Evolutionary conservation across 352 stramenopile genomes (phyloP), one percentile per base, ranked within the genome.

Genomic region (Phytophthora sp.): DNA sequence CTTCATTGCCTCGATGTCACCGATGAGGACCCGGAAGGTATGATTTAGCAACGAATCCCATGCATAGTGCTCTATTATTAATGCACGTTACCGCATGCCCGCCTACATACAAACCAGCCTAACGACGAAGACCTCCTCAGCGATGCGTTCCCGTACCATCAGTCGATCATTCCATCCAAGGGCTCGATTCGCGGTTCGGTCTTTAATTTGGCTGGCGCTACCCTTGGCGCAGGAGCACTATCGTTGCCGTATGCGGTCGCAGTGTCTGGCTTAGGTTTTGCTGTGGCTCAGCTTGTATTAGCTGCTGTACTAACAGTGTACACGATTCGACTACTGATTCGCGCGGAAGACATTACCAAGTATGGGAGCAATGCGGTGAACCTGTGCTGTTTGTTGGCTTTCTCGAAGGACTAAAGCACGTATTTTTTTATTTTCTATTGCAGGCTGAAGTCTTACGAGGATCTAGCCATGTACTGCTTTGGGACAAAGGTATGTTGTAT

Each of bases 391-490:
- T 39, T 16, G 30, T 21, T 23, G 33, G 9, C 2, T 39, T 2
- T 18, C 12, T 26, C 18, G 7, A 41, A 46, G 15, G n/a, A 42
- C 39, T 65, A 26, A 53, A 38, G 12, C 27, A 16, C 15, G 39
- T 42, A 30, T 29, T 57, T 6, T 30, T 29, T 38, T 36, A 66
- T 49, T 29, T 21, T 47, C 21, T 56, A n/a, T 55, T 44, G 21
- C 42, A 94, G 86, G 31, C 70, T 95, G 49, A 91, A 95, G 66
- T 95, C 83, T 47, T 95, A 95, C 42, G 86, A 95, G 69, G 86
- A 95, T 70, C 65, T 95, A 23, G 84, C 86, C 26, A 84, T 93
- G 57, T 84, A 86, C 57, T 95, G 86, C 64, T 95, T 95, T 58
- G 86, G 84, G 45, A 89, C 86, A 56, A 90, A 90, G 64, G 82